Evolutionary conservation across 1,284 basidiomycete species (phyloP), one percentile per base, ranked within the genome.

Genomic region (Ceratobasidium sp.): DNA sequence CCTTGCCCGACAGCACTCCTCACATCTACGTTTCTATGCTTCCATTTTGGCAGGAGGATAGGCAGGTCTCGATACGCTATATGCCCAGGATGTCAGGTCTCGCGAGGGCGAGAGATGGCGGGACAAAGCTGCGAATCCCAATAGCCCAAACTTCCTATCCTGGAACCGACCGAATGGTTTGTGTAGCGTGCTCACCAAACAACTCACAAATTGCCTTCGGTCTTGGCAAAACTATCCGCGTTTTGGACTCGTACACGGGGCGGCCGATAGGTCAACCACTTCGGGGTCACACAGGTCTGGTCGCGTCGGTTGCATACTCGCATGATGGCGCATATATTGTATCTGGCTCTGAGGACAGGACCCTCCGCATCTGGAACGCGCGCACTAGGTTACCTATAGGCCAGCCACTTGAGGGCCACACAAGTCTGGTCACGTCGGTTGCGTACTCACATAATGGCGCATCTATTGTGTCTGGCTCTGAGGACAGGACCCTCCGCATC

Each of bases 261-360:
- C 14, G 2, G 16, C 21, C 21, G 21, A 4, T 30, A 30, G 21
- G 21, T 3, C 14, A 2, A 4, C 44, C 56, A 11, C 30, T 59
- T 8, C 2, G 2, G 28, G 59, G 59, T 16, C 59, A 61, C 25
- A n/a, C 3, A 28, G 40, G 8, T 21, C 25, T 3, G 59, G 40
- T 61, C 21, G 21, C 2, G 1, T 61, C 59, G 21, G 59, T 61
- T 5, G 36, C 4, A 25, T 61, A 18, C 30, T 61, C 59, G 21
- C 59, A 3, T 23, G 59, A 61, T 18, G 59, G 59, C 14, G 1
- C 38, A 8, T 28, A 23, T 3, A 21, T 61, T 28, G 36, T 61
- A 36, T 61, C 59, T 8, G 59, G 38, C 11, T 61, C 59, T 14
- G 30, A 61, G 1, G 59, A 61, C 40, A 3, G 21, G 11, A 61